Evolutionary conservation across 768 basidiomycete genomes (phyloP).

Genomic region (Tubosaeta brunneosetosa): DNA sequence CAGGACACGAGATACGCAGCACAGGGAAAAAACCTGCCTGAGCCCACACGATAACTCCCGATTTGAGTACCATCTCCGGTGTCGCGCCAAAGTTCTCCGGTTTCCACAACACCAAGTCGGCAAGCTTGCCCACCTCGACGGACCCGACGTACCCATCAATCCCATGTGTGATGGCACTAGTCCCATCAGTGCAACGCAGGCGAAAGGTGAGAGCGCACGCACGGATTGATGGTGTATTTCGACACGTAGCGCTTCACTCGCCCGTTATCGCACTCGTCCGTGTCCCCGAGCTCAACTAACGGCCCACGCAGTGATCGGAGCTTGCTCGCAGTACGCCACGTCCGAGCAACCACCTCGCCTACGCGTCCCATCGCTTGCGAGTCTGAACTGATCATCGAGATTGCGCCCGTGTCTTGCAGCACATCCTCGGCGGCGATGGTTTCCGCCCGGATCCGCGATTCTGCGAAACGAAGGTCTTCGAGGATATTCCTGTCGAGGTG

Average conservation of each 20-base stretch:
- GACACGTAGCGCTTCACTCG: conserved; percentile 93
- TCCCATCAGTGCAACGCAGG: not conserved
- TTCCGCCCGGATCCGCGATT: conserved; percentile 94
- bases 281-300: conserved; percentile 52
- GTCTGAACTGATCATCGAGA: conserved; percentile 95
- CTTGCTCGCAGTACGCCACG: conserved; percentile 97
- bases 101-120: conserved; percentile 95
- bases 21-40: conserved; percentile 49
- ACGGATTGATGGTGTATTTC: conserved; percentile 98
- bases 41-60: conserved; percentile 88
- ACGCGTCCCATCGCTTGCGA: conserved; percentile 98
- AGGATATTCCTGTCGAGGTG: conserved; percentile 88
- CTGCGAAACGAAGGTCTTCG: conserved; percentile 94
- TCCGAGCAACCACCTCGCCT: conserved; percentile 87
- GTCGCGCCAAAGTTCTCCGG: conserved; percentile 90
- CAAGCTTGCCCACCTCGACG: conserved; percentile 74
- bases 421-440: conserved; percentile 98
- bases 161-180: conserved; percentile 91
- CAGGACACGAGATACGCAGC: not conserved
- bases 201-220: conserved; percentile 25
- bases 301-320: conserved; percentile 80
- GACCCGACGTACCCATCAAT: conserved; percentile 86
- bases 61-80: conserved; percentile 93
- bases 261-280: conserved; percentile 56
- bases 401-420: conserved; percentile 86